phyloP scores from a whole-genome alignment of 2,329 filamentous ascomycete species.

The Pseudopithomyces chartarum region DNA sequence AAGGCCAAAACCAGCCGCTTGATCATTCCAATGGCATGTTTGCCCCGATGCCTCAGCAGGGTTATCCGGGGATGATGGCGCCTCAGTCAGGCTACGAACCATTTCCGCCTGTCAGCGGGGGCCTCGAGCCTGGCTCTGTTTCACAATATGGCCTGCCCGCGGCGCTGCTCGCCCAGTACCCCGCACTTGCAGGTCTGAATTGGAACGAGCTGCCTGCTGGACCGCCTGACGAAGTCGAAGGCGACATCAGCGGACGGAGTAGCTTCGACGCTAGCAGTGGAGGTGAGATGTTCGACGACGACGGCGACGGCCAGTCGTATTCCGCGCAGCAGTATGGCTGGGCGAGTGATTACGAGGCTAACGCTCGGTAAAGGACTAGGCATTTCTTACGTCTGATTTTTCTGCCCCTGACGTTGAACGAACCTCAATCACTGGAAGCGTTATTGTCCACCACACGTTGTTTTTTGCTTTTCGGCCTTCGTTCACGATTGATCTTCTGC shows the following conservation, averaged over 20 bases:
- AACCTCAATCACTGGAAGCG: background rate
- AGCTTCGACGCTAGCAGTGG: conserved; percentile 76
- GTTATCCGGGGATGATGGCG: conserved; percentile 39
- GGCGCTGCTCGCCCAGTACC: conserved; percentile 88
- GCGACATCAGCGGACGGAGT: conserved; percentile 75
- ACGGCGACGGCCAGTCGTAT: conserved; percentile 63
- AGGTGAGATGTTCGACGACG: conserved; percentile 72
- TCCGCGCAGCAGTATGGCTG: conserved; percentile 38
- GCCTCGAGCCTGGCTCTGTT: conserved; percentile 35
- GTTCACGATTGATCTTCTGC: conserved; percentile 8
- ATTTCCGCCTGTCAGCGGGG: conserved; percentile 28
- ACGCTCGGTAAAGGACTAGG: conserved; percentile 18
- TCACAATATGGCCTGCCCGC: conserved; percentile 70
- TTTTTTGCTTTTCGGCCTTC: background rate
- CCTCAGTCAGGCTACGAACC: conserved; percentile 41
- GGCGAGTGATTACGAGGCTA: conserved; percentile 41
- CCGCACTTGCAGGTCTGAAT: conserved; percentile 86
- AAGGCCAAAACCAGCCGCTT: conserved; percentile 62
- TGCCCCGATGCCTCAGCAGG: conserved; percentile 33
- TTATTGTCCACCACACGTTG: background rate
- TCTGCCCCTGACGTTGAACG: background rate
- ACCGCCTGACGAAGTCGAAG: conserved; percentile 58
- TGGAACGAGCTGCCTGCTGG: conserved; percentile 78
- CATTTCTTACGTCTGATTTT: conserved; percentile 2
- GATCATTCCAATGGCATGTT: conserved; percentile 51